These are phyloP conservation scores for Samsoniella hepiali DNA, from an alignment of 2,329 filamentous ascomycete genomes.

Conservation along the genomic window DNA sequence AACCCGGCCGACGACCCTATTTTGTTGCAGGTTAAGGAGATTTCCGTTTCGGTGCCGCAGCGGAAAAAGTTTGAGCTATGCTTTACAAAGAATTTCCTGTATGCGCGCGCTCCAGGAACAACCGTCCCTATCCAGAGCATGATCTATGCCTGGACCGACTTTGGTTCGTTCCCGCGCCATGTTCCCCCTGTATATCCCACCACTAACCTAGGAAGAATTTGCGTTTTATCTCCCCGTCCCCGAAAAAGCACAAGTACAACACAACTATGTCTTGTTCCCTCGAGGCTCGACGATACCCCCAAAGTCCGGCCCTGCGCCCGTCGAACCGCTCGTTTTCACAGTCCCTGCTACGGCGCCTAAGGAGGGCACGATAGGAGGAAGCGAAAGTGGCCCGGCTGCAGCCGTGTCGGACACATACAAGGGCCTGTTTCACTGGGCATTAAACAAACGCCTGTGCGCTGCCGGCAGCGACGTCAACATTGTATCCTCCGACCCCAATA, in stretches of 20 bases:
- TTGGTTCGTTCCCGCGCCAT: conserved; percentile 45
- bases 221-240: conserved; percentile 63
- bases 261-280: conserved; percentile 64
- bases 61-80: conserved; percentile 66
- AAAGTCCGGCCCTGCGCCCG: conserved; percentile 40
- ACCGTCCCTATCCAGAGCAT: conserved; percentile 51
- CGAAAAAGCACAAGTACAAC: conserved; percentile 62
- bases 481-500: conserved; percentile 49
- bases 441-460: conserved; percentile 49
- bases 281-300: conserved; percentile 51
- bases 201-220: conserved; percentile 44
- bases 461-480: conserved; percentile 48
- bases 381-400: conserved; percentile 46
- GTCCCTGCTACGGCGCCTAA: conserved; percentile 59
- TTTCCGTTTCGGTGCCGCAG: conserved; percentile 64
- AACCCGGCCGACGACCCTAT: conserved; percentile 49
- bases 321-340: conserved; percentile 63
- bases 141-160: conserved; percentile 58
- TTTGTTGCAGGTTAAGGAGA: conserved; percentile 60
- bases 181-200: neutral
- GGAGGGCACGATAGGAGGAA: conserved; percentile 52
- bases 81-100: conserved; percentile 58
- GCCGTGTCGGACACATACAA: conserved; percentile 58
- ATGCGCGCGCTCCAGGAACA: conserved; percentile 52
- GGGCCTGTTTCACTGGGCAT: conserved; percentile 59